Evolutionary conservation across 768 basidiomycete species (phyloP).

Genomic region (Pleurotus giganteus): DNA sequence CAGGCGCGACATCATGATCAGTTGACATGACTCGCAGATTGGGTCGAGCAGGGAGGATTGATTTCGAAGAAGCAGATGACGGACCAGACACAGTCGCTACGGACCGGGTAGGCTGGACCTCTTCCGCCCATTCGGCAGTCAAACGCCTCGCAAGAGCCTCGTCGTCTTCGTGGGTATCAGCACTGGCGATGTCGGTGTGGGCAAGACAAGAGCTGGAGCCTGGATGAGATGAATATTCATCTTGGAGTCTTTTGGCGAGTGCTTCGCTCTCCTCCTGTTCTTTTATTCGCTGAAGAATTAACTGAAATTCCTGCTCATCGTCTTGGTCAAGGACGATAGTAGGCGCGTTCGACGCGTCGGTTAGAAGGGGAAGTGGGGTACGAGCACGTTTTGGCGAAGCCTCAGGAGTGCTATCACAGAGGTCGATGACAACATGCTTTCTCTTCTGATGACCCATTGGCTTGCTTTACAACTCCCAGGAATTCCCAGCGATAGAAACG

Average conservation of each 20-base stretch:
- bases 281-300: conserved; percentile 38
- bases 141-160: conserved; percentile 35
- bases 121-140: conserved; percentile 37
- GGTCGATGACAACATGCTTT: conserved; percentile 2
- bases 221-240: conserved; percentile 20
- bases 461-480: conserved; percentile 1
- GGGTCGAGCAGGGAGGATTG: conserved; percentile 7
- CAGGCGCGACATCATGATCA: conserved; percentile 19
- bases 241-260: conserved; percentile 33
- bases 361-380: conserved; percentile 13
- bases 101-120: conserved; percentile 11
- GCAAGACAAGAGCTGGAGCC: conserved; percentile 9
- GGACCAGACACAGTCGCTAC: background rate
- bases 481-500: too few species aligned
- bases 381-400: conserved; percentile 8
- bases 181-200: conserved; percentile 12
- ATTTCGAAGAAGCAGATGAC: conserved; percentile 4
- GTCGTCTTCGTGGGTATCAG: conserved; percentile 29
- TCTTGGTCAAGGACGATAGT: conserved; percentile 28
- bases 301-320: conserved; percentile 38
- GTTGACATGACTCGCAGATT: conserved; percentile 8
- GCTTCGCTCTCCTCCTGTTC: conserved; percentile 42
- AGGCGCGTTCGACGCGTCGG: conserved; percentile 15
- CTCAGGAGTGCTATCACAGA: background rate
- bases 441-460: background rate